Percentiles rank a stretch among this genome's conserved stretches.
Evolutionary conservation across 2,329 filamentous ascomycete genomes (phyloP).

Genomic region (Cylindrodendrum hubeiense): DNA sequence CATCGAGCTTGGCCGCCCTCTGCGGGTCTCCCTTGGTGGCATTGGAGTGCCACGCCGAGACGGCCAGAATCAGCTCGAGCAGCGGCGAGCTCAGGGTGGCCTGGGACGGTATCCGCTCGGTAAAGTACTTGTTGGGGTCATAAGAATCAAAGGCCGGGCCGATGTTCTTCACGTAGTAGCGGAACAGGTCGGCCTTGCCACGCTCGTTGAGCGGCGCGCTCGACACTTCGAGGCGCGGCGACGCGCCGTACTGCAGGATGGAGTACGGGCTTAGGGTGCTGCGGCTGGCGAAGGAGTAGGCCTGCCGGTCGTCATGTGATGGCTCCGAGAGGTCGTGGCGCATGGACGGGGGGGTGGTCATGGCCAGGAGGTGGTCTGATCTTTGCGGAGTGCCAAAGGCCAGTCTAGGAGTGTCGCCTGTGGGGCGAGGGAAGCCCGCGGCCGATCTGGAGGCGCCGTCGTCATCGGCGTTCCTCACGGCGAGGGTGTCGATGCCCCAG

Average conservation of each 20-base stretch:
- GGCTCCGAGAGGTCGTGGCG: neutral
- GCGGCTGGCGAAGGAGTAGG: conserved; percentile 8
- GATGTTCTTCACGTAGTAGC: conserved; percentile 30
- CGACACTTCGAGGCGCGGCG: conserved; percentile 1
- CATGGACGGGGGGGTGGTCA: neutral
- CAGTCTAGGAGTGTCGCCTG: neutral
- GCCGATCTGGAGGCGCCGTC: neutral
- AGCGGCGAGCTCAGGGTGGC: conserved; percentile 24
- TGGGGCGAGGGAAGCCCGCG: neutral
- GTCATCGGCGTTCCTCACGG: conserved; percentile 9
- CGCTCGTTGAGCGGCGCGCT: conserved; percentile 22
- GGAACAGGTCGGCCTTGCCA: conserved; percentile 26
- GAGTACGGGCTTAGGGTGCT: conserved; percentile 20
- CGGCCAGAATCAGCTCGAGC: conserved; percentile 24
- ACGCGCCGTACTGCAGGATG: neutral
- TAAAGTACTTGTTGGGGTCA: conserved; percentile 29
- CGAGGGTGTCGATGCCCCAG: conserved; percentile 7
- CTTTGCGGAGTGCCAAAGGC: neutral
- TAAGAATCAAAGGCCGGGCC: conserved; percentile 34
- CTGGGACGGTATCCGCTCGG: conserved; percentile 21
- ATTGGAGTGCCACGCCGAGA: conserved; percentile 24
- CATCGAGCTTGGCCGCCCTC: conserved; percentile 7
- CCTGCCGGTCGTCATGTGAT: neutral
- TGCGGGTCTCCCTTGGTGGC: conserved; percentile 10
- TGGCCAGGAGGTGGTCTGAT: conserved; percentile 6